phyloP scores from a whole-genome alignment of 495 filamentous ascomycete genomes.

The Neurospora intermedia region DNA sequence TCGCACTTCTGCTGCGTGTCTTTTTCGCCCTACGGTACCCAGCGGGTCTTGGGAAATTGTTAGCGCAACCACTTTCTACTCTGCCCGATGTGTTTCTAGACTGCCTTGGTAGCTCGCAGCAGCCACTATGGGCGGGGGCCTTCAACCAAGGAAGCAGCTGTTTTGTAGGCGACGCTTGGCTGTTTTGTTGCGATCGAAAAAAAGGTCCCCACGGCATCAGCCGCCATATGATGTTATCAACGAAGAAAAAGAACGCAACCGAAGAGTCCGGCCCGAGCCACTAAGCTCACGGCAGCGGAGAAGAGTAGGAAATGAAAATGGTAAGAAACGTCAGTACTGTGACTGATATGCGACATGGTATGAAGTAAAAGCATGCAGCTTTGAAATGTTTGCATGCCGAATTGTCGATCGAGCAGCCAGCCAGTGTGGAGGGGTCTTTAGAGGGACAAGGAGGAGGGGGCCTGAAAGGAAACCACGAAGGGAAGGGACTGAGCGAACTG shows the following conservation, averaged over 20 bases:
- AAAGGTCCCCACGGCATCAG: not conserved
- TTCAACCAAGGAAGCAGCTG: not conserved
- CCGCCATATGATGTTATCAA: not conserved
- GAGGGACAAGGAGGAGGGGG: not conserved
- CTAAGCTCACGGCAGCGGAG: not conserved
- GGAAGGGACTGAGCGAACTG: not conserved
- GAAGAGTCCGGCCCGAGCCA: not conserved
- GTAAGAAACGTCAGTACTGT: not conserved
- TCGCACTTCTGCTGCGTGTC: not conserved
- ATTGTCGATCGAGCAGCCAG: not conserved
- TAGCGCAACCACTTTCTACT: not conserved
- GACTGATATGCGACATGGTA: not conserved
- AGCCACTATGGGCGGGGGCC: not conserved
- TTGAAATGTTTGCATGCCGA: not conserved
- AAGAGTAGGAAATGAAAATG: not conserved
- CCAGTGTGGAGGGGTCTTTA: not conserved
- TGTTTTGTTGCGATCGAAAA: not conserved
- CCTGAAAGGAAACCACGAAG: not conserved
- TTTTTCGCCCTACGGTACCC: not conserved
- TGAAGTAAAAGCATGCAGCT: not conserved
- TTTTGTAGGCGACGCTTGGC: not conserved
- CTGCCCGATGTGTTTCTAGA: not conserved
- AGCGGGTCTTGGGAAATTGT: not conserved
- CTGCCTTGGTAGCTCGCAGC: not conserved
- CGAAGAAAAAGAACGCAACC: not conserved